phyloP scores from a whole-genome alignment of 2,329 filamentous ascomycete species.

The Pseudogymnoascus sp. region DNA sequence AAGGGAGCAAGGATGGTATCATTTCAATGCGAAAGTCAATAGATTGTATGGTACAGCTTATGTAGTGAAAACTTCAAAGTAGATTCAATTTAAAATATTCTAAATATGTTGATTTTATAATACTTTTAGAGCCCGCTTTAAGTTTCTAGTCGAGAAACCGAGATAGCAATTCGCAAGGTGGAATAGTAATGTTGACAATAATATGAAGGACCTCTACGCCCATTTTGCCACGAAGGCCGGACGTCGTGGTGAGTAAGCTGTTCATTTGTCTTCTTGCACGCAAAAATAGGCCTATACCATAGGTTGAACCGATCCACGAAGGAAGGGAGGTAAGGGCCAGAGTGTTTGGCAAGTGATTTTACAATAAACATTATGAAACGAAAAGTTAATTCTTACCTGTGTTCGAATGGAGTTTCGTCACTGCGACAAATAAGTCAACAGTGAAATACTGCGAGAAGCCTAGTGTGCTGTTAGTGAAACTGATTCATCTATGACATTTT shows the following conservation, averaged over 20 bases:
- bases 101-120: neutral
- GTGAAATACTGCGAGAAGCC: neutral
- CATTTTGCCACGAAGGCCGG: conserved; percentile 42
- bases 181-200: conserved; percentile 48
- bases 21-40: neutral
- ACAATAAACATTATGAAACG: neutral
- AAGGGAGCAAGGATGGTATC: neutral
- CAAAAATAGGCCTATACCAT: conserved; percentile 80
- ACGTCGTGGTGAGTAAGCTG: conserved; percentile 65
- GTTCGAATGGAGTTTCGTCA: neutral
- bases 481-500: neutral
- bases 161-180: neutral
- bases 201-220: conserved; percentile 63
- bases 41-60: neutral
- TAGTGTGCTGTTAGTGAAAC: neutral
- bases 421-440: neutral
- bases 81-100: neutral
- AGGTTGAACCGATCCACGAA: conserved; percentile 35
- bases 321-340: conserved; percentile 61
- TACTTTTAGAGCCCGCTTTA: neutral
- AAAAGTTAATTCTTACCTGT: neutral
- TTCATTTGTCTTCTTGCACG: conserved; percentile 64
- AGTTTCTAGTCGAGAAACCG: neutral
- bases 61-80: neutral
- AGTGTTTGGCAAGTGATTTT: conserved; percentile 63